Evolutionary conservation across 2,329 filamentous ascomycete genomes (phyloP).

Genomic region (Pleomassaria siparia): DNA sequence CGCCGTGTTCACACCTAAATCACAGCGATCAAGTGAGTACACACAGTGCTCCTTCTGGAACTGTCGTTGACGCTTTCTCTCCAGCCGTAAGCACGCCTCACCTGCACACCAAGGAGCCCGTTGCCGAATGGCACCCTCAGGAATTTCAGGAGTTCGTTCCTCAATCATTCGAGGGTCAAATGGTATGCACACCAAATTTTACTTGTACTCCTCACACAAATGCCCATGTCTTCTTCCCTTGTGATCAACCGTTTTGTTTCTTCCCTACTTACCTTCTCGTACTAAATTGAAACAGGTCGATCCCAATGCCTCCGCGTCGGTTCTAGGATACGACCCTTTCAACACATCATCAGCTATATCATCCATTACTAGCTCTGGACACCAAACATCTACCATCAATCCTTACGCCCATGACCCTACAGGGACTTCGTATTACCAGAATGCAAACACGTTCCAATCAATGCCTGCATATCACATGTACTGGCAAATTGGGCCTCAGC

Average conservation of each 20-base stretch:
- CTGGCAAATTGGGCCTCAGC: constrained; percentile 79
- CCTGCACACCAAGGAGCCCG: constrained; percentile 49
- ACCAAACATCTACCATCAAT: constrained; percentile 49
- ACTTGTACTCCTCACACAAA: neutral
- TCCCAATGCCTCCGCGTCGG: constrained; percentile 28
- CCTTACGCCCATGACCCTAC: constrained; percentile 77
- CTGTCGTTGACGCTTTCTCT: constrained; percentile 14
- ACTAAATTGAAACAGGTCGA: constrained; percentile 31
- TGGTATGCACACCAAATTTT: constrained; percentile 45
- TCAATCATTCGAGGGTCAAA: constrained; percentile 54
- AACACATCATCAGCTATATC: constrained; percentile 38
- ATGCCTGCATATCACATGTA: constrained; percentile 79
- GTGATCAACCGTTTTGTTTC: no score
- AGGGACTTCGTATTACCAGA: constrained; percentile 67
- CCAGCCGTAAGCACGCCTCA: constrained; percentile 47
- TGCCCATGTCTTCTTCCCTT: neutral
- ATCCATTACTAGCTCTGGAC: constrained; percentile 35
- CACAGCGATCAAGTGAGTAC: constrained; percentile 44
- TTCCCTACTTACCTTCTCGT: neutral
- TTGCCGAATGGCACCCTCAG: constrained; percentile 51
- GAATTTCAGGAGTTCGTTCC: constrained; percentile 58
- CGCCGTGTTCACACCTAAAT: constrained; percentile 78
- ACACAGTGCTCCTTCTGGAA: neutral
- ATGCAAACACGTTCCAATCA: constrained; percentile 56
- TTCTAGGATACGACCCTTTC: constrained; percentile 50